Percentiles rank a stretch among this genome's conserved stretches.
Evolutionary conservation across 2,329 filamentous ascomycete species (phyloP).

Genomic region (Lachnellula occidentalis): DNA sequence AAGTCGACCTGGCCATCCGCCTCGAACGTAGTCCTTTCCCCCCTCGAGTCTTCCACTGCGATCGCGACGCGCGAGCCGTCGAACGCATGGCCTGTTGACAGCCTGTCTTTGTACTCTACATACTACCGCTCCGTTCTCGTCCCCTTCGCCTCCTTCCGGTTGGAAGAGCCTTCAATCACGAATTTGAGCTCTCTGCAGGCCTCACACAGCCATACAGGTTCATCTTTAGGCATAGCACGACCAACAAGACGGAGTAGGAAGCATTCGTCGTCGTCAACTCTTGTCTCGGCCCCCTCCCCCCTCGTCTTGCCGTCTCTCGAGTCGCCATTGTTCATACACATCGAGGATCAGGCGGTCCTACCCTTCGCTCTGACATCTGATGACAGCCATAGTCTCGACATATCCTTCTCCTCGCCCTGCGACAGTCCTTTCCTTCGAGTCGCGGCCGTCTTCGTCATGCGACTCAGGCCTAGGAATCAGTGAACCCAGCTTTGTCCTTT

Average conservation of each 20-base stretch:
- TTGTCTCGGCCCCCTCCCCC: not conserved
- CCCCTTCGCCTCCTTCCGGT: constrained; percentile 7
- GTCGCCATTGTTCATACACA: constrained; percentile 12
- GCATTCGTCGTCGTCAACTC: not conserved
- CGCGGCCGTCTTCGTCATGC: constrained; percentile 34
- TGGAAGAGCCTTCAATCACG: constrained; percentile 13
- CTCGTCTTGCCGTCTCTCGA: constrained; percentile 6
- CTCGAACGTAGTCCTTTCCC: not conserved
- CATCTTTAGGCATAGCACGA: not conserved
- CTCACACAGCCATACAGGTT: constrained; percentile 1
- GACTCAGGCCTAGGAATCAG: constrained; percentile 32
- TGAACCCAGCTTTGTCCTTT: constrained; percentile 31
- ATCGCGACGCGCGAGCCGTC: not conserved
- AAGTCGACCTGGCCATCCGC: not conserved
- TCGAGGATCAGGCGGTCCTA: constrained; percentile 4
- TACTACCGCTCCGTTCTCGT: not conserved
- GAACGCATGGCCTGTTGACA: not conserved
- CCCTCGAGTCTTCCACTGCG: not conserved
- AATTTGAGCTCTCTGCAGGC: constrained; percentile 2
- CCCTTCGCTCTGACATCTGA: constrained; percentile 21
- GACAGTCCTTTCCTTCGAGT: constrained; percentile 28
- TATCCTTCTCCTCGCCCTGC: constrained; percentile 23
- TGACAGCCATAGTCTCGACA: constrained; percentile 20
- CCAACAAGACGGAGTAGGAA: not conserved
- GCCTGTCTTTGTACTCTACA: not conserved